Percentiles rank a stretch among this genome's conserved stretches.
phyloP scores from a whole-genome alignment of 2,329 filamentous ascomycete genomes.

The Trichoderma breve region DNA sequence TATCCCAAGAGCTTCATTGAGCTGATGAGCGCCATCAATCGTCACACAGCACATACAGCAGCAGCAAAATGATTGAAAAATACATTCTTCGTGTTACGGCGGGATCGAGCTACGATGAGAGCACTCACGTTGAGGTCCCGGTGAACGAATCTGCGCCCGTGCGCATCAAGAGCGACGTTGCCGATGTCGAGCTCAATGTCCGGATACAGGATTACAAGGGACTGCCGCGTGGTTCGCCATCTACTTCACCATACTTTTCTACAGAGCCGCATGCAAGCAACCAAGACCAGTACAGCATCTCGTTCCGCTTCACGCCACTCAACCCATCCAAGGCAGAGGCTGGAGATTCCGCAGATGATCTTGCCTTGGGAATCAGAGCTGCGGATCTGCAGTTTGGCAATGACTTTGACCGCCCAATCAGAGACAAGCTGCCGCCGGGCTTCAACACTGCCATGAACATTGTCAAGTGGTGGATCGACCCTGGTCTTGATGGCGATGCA shows the following conservation, averaged over 20 bases:
- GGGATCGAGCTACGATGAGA: constrained; percentile 69
- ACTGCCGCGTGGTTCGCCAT: constrained; percentile 68
- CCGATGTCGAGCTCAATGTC: constrained; percentile 69
- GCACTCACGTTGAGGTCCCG: constrained; percentile 69
- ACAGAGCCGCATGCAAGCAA: constrained; percentile 62
- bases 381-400: constrained; percentile 86
- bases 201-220: constrained; percentile 67
- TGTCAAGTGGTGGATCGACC: constrained; percentile 88
- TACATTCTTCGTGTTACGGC: constrained; percentile 82
- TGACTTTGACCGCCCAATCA: constrained; percentile 89
- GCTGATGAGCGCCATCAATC: neutral
- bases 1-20: neutral
- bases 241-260: constrained; percentile 74
- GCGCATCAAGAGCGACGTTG: constrained; percentile 60
- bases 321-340: constrained; percentile 24
- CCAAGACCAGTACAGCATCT: constrained; percentile 80
- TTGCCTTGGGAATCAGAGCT: constrained; percentile 57
- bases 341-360: constrained; percentile 12
- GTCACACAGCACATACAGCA: neutral
- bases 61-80: constrained; percentile 58
- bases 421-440: constrained; percentile 79
- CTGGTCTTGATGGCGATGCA: constrained; percentile 83
- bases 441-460: constrained; percentile 82
- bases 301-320: constrained; percentile 75
- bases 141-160: constrained; percentile 69